Conservation (phyloP, 2,329 filamentous ascomycete species). For the Aureobasidium sp. region DNA sequence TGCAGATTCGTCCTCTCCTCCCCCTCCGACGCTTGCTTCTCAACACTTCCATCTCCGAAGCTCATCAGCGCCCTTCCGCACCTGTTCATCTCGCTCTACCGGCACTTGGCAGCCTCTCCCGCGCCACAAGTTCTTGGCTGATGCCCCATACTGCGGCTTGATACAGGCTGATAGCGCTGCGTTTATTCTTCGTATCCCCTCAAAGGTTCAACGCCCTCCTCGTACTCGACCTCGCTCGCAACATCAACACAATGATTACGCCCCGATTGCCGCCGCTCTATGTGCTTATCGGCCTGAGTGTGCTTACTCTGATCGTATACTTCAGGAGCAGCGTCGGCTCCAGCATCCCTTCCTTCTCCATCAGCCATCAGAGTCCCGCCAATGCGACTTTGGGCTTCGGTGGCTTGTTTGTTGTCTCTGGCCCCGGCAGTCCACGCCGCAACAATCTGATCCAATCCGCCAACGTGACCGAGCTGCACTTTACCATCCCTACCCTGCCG, state of each 20-base stretch:
- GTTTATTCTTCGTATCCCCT: conserved; percentile 11
- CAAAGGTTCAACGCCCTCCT: not conserved
- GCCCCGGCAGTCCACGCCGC: conserved; percentile 29
- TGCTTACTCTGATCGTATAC: conserved; percentile 10
- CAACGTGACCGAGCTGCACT: conserved; percentile 32
- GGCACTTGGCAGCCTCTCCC: not conserved
- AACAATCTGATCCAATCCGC: conserved; percentile 32
- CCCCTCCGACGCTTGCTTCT: not conserved
- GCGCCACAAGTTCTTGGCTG: not conserved
- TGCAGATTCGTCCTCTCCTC: not conserved
- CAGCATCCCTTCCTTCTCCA: conserved; percentile 4
- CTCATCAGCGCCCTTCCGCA: not conserved
- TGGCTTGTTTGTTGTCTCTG: conserved; percentile 34
- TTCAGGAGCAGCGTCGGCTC: conserved; percentile 1
- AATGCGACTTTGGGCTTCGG: conserved; percentile 28
- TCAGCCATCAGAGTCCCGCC: not conserved
- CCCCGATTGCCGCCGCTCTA: conserved; percentile 15
- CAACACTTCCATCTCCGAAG: not conserved
- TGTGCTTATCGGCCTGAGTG: conserved; percentile 4
- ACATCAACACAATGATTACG: not conserved
- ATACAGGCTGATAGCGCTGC: conserved; percentile 3
- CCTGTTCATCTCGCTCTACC: not conserved
- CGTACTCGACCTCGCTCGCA: not conserved
- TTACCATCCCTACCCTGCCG: conserved; percentile 34
- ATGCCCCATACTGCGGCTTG: not conserved